A percentile compares a stretch with the other conserved stretches of the same genome.
Conservation (phyloP, 495 filamentous ascomycete species). For the Neurospora sp. region DNA sequence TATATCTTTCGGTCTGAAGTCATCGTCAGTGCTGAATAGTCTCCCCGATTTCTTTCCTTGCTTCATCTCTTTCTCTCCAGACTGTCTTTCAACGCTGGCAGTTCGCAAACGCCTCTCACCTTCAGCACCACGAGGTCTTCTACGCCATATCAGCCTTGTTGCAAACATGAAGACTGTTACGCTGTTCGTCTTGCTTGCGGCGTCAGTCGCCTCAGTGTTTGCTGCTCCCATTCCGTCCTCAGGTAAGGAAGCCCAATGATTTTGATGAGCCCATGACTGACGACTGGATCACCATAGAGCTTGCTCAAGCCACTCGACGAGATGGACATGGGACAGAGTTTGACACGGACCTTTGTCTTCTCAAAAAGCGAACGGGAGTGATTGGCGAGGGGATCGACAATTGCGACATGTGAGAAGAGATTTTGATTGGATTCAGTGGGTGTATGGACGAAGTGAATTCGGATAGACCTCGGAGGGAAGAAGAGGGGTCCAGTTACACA, state of each 20-base stretch:
- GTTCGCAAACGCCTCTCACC: background rate
- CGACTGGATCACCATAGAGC: background rate
- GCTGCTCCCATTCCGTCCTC: background rate
- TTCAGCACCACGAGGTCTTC: background rate
- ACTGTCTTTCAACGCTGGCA: background rate
- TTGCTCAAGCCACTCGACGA: background rate
- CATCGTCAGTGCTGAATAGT: background rate
- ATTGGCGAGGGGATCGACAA: slow-evolving; percentile 1
- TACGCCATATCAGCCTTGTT: background rate
- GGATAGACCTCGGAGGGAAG: background rate
- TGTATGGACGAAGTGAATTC: background rate
- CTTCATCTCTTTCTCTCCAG: background rate
- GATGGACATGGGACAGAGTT: background rate
- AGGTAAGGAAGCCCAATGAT: background rate
- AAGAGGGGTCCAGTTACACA: background rate
- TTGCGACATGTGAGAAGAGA: background rate
- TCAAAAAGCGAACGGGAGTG: background rate
- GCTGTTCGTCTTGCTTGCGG: background rate
- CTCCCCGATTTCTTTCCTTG: background rate
- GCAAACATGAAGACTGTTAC: background rate
- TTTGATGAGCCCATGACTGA: background rate
- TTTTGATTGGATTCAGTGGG: background rate
- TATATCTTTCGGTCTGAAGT: background rate
- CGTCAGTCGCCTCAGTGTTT: background rate
- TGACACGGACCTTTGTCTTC: slow-evolving; percentile 2